A percentile compares a stretch with the other conserved stretches of the same genome.
These are phyloP conservation scores for Colletotrichum theobromicola DNA, from an alignment of 2,329 filamentous ascomycete species.

Conservation along the genomic window DNA sequence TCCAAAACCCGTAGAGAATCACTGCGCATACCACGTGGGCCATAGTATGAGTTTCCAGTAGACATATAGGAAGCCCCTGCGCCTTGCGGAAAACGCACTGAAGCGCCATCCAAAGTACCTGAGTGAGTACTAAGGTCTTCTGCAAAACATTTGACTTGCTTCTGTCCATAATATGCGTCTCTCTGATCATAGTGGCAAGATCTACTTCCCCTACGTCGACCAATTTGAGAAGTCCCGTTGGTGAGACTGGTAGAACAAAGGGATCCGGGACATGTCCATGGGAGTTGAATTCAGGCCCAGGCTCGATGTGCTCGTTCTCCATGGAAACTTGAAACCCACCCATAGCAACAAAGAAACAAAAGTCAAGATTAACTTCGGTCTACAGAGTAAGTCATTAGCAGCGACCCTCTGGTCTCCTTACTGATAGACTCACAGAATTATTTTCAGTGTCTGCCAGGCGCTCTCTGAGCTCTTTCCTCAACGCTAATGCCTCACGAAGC, in stretches of 20 bases:
- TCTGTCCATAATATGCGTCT: conserved; percentile 27
- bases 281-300: background rate
- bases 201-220: background rate
- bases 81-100: conserved; percentile 31
- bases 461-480: too few relatives aligned
- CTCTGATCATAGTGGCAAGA: background rate
- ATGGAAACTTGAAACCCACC: background rate
- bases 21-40: conserved; percentile 29
- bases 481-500: too few relatives aligned
- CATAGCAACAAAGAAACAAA: background rate
- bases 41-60: conserved; percentile 33
- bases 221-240: background rate
- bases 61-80: conserved; percentile 30
- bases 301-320: background rate
- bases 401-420: too few relatives aligned
- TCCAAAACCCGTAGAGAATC: background rate
- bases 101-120: conserved; percentile 36
- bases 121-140: conserved; percentile 33
- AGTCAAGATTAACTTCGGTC: too few relatives aligned
- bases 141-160: conserved; percentile 32
- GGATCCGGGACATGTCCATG: background rate
- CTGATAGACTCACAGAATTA: too few relatives aligned
- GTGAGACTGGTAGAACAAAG: background rate
- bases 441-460: too few relatives aligned
- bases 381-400: too few relatives aligned